These are phyloP conservation scores for Avena insularis DNA, from an alignment of 176 grass and related monocot species.

Conservation along the genomic window DNA sequence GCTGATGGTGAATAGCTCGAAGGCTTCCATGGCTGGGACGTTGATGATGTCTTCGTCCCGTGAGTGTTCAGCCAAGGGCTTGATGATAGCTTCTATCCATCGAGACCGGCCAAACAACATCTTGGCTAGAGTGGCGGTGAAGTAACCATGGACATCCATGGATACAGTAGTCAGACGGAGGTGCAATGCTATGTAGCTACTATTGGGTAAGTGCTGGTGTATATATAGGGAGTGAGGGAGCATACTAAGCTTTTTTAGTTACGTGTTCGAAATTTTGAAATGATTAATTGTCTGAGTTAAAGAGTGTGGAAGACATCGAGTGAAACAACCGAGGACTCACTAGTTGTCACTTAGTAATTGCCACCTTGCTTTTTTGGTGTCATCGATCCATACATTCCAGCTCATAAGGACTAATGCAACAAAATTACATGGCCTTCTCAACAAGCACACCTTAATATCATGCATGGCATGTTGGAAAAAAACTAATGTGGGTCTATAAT, in stretches of 20 bases:
- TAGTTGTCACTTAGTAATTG: background rate
- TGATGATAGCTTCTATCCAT: background rate
- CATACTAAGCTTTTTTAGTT: too few relatives aligned
- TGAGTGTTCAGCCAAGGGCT: background rate
- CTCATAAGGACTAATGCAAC: too few relatives aligned
- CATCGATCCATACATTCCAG: background rate
- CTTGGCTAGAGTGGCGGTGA: background rate
- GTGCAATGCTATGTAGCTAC: too few relatives aligned
- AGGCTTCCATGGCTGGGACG: background rate
- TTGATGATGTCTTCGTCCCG: background rate
- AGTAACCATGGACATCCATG: background rate
- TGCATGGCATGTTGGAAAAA: too few relatives aligned
- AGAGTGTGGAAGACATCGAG: too few relatives aligned
- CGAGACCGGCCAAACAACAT: background rate
- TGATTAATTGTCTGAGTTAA: too few relatives aligned
- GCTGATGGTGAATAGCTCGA: background rate
- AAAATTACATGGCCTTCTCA: too few relatives aligned
- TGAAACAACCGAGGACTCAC: background rate
- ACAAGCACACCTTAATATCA: too few relatives aligned
- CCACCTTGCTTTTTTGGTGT: background rate
- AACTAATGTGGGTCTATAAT: too few relatives aligned
- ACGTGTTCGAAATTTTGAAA: too few relatives aligned
- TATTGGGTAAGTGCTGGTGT: too few relatives aligned
- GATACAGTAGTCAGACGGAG: background rate
- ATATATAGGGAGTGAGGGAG: too few relatives aligned